Evolutionary conservation across 805 yeast species (phyloP).

Genomic region (Candida tammaniensis): DNA sequence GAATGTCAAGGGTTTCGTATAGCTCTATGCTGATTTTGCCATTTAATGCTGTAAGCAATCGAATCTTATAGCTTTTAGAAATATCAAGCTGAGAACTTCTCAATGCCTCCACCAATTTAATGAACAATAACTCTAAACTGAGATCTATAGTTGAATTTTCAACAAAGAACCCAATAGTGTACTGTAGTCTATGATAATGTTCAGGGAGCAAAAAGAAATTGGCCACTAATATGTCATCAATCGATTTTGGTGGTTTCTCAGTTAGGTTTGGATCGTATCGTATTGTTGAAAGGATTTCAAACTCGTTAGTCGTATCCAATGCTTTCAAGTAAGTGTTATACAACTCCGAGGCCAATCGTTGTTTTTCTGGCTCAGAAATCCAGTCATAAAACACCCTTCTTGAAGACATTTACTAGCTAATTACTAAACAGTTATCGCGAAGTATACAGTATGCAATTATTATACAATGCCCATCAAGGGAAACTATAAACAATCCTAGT

Average conservation of each 20-base stretch:
- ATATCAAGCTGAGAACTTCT: constrained; percentile 16
- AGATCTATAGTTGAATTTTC: constrained; percentile 25
- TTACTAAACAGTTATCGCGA: too few relatives aligned
- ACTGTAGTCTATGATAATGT: constrained; percentile 60
- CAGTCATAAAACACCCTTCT: too few relatives aligned
- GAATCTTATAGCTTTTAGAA: constrained; percentile 26
- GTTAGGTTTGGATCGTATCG: constrained; percentile 68
- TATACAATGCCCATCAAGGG: neutral
- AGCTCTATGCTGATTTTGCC: constrained; percentile 33
- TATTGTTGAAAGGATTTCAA: constrained; percentile 66
- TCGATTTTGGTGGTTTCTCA: constrained; percentile 22
- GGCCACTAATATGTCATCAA: constrained; percentile 20
- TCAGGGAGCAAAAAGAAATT: constrained; percentile 62
- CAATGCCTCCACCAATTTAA: constrained; percentile 27
- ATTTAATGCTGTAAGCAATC: constrained; percentile 27
- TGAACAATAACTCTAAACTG: constrained; percentile 40
- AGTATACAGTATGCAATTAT: neutral
- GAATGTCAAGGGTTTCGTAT: constrained; percentile 23
- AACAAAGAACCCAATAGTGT: constrained; percentile 52
- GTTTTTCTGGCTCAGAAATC: constrained; percentile 2
- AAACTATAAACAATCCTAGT: too few relatives aligned
- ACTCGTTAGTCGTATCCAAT: constrained; percentile 23
- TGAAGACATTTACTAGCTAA: too few relatives aligned
- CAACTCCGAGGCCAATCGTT: constrained; percentile 1
- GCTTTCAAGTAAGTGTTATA: constrained; percentile 4